phyloP scores from a whole-genome alignment of 371 early-diverging fungal genomes.

The Cokeromyces recurvatus region DNA sequence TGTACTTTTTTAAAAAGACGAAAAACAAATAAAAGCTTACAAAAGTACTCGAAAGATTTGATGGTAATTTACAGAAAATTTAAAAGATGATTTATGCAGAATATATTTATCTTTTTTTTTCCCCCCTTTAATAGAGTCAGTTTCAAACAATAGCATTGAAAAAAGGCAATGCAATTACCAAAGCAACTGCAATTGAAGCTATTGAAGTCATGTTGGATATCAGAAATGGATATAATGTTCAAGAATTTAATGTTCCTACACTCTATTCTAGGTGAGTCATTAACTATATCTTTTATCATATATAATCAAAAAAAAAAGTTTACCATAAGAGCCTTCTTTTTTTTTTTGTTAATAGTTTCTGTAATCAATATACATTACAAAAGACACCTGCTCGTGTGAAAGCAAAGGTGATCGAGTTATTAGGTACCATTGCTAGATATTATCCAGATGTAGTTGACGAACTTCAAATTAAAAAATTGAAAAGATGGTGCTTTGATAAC shows the following conservation, averaged over 20 bases:
- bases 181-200: slow-evolving; percentile 6
- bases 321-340: too few relatives aligned
- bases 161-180: slow-evolving; percentile 2
- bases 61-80: too few relatives aligned
- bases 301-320: background rate
- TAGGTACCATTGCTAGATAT: slow-evolving; percentile 40
- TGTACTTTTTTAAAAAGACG: slow-evolving; percentile 22
- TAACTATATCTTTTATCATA: too few relatives aligned
- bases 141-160: slow-evolving; percentile 1
- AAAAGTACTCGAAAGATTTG: slow-evolving; percentile 21
- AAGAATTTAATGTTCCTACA: slow-evolving; percentile 54
- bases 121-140: background rate
- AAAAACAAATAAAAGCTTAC: slow-evolving; percentile 9
- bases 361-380: slow-evolving; percentile 8
- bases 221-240: slow-evolving; percentile 4
- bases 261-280: slow-evolving; percentile 61
- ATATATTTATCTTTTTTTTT: background rate
- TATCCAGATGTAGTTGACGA: slow-evolving; percentile 24
- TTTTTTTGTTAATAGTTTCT: slow-evolving; percentile 22
- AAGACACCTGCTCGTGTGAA: slow-evolving; percentile 25
- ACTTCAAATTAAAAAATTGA: slow-evolving; percentile 10
- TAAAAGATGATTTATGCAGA: too few relatives aligned
- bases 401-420: slow-evolving; percentile 41
- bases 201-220: slow-evolving; percentile 4
- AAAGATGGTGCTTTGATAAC: slow-evolving; percentile 37